Base-by-base conservation (phyloP, 2,329 filamentous ascomycete species). In the Fusarium kyushuense region DNA sequence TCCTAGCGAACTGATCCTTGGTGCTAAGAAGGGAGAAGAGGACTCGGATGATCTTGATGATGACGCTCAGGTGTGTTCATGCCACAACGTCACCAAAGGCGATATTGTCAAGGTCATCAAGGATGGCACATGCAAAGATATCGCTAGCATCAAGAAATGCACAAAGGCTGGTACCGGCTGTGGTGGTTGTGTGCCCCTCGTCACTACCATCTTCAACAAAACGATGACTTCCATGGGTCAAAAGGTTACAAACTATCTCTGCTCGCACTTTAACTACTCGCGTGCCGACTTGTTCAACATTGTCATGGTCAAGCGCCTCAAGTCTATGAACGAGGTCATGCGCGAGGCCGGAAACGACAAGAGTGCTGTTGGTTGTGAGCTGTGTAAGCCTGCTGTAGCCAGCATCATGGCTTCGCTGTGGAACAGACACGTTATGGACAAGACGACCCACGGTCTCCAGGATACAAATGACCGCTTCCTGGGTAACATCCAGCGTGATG, bases 151-250 rank as follows among this genome's bases (percentile, higher is more conserved):
- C 75, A 97, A 97, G 79, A 87, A 91, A 3, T 96, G 93, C 82
- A 97, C 94, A 17, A 97, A 97, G 78, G 93, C 93, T 19, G 94
- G 94, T 40, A 97, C 92, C 1, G 94, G 94, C 4, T 97, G 94
- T 74, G 94, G 93, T 70, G 94, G 94, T 10, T 97, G 94, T 76
- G 89, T 97, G 87, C 93, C 94, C 8, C 86, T 97, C 7, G 91
- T 97, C 3, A 92, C 93, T 56, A 91, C 89, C 68, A 96, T 97
- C 75, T 96, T 97, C 86, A 96, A 94, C 84, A 90, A 90, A 76
- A 90, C 93, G 30, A 94, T 97, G 92, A 84, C 88, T 46, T 88
- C 89, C 13, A 92, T 96, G 89, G 94, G 94, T 55, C 88, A 94
- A 65, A 93, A 96, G 77, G 90, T 97, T 58, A 92, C 91, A 73